Conservation (phyloP, 2,329 filamentous ascomycete genomes). For the Fusarium sp. region DNA sequence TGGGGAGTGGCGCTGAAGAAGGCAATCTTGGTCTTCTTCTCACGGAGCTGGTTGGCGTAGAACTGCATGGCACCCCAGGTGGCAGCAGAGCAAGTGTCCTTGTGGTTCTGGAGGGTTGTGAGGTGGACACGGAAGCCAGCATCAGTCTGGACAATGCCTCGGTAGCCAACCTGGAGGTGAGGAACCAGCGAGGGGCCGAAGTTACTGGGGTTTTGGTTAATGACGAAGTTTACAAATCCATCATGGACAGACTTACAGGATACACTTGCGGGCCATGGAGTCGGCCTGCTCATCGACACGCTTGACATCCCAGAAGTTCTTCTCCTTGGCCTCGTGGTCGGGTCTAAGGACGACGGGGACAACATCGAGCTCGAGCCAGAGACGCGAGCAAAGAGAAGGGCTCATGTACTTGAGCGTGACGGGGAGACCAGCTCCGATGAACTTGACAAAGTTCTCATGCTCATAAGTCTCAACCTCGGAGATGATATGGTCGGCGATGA, state of each 20-base stretch:
- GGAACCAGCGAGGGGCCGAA: slow-evolving; percentile 77
- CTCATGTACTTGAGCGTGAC: slow-evolving; percentile 64
- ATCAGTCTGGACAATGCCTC: slow-evolving; percentile 75
- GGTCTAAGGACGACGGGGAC: slow-evolving; percentile 71
- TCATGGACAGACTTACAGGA: slow-evolving; percentile 61
- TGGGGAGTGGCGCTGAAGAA: slow-evolving; percentile 84
- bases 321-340: slow-evolving; percentile 54
- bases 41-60: slow-evolving; percentile 68
- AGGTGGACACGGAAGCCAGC: slow-evolving; percentile 69
- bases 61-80: slow-evolving; percentile 73
- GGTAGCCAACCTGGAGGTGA: slow-evolving; percentile 70
- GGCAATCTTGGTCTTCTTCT: slow-evolving; percentile 71
- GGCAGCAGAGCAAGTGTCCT: slow-evolving; percentile 63
- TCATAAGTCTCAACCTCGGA: slow-evolving; percentile 65
- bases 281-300: slow-evolving; percentile 82
- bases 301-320: slow-evolving; percentile 60
- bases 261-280: slow-evolving; percentile 79
- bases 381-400: slow-evolving; percentile 70
- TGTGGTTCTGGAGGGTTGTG: slow-evolving; percentile 63
- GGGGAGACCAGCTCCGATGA: slow-evolving; percentile 76
- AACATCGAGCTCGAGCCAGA: slow-evolving; percentile 80
- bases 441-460: slow-evolving; percentile 72
- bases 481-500: slow-evolving; percentile 68
- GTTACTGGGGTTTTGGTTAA: slow-evolving; percentile 54
- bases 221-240: not conserved